Base-by-base conservation (phyloP, 306 rosid genomes). In the Echinosophora koreensis region DNA sequence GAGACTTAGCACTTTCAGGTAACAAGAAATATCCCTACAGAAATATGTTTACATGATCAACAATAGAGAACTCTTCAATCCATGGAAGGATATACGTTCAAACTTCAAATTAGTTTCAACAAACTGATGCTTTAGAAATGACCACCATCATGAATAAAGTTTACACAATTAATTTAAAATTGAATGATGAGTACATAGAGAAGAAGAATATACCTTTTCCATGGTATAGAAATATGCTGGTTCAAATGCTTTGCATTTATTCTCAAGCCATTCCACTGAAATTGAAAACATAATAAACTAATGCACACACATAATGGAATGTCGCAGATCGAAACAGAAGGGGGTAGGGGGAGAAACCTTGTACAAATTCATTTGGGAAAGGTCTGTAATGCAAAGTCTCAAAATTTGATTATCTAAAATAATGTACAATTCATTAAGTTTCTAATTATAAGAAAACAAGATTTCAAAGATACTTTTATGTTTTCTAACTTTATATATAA, bases 201-300 rank as follows among this genome's bases (percentile, higher is more conserved):
- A 50, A 28, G 27, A 49, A 56, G 67, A 58, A 57, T 10, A 71
- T 74, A 90, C 97, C 99, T 95, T 95, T 84, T 95, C 99, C 96
- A 83, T 85, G 37, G 97, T 95, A 86, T 95, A 95, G 32, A 92
- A 74, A 69, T 92, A 95, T 35, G 90, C 88, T 55, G 99, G 99
- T 84, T 92, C 99, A 81, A 88, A 95, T 62, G 91, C 83, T 85
- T 87, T 88, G 88, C 89, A 84, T 74, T 88, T 89, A 85, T 85
- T 89, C 83, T 87, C 93, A 76, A 95, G 94, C 88, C 93, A 90
- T 79, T 88, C 90, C 88, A 90, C 99, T 92, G 95, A 90, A 82
- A 83, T 59, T 78, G 57, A 55, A 76, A 77, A 39, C 58, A 62
- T 11, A 80, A 66, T 70, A 37, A 73, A 67, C 82, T 65, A 44